Conservation (phyloP, 768 basidiomycete genomes). For the Phaeotremella skinneri region DNA sequence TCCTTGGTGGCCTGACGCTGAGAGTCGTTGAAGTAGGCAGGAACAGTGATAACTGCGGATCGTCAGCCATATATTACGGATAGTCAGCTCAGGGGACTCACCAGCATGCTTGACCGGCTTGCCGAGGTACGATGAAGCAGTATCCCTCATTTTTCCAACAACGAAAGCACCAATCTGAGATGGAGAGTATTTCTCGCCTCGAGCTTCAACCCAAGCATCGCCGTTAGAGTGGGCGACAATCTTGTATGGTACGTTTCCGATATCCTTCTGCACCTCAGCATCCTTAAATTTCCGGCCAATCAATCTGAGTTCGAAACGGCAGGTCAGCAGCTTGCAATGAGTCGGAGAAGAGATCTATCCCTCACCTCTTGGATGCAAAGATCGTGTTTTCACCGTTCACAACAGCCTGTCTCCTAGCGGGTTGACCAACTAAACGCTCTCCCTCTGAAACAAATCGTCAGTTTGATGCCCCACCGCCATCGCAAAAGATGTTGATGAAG, state of each 20-base stretch:
- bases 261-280: constrained; percentile 88
- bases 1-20: constrained; percentile 99
- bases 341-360: not conserved
- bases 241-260: constrained; percentile 60
- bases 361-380: constrained; percentile 60
- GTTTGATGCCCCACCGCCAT: not conserved
- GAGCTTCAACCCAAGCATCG: constrained; percentile 70
- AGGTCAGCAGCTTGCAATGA: constrained; percentile 11
- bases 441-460: constrained; percentile 59
- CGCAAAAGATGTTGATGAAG: not conserved
- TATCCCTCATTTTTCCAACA: constrained; percentile 83
- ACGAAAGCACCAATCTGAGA: constrained; percentile 55
- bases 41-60: constrained; percentile 78
- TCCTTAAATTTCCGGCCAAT: constrained; percentile 92
- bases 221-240: constrained; percentile 61
- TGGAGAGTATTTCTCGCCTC: constrained; percentile 70
- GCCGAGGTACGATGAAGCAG: constrained; percentile 87
- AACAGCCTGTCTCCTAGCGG: constrained; percentile 94
- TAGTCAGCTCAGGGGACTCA: not conserved
- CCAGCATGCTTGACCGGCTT: constrained; percentile 85
- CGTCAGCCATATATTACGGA: constrained; percentile 1
- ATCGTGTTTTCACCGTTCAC: constrained; percentile 93
- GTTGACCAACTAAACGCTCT: constrained; percentile 91
- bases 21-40: constrained; percentile 99
- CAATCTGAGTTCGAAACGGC: constrained; percentile 33